phyloP scores from a whole-genome alignment of 2,329 filamentous ascomycete species.

The Sclerotinia trifoliorum region DNA sequence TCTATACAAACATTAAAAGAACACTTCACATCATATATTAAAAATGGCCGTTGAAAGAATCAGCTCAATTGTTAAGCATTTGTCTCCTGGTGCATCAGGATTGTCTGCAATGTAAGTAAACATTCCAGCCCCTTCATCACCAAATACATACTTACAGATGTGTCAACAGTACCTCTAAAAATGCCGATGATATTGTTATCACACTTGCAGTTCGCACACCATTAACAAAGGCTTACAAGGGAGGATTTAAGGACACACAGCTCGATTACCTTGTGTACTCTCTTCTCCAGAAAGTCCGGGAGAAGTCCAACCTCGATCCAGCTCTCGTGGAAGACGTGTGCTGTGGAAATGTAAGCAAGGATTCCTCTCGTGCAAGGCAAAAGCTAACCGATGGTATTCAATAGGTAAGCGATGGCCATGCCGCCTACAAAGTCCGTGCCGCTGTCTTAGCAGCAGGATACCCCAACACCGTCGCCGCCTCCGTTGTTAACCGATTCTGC shows the following conservation, averaged over 20 bases:
- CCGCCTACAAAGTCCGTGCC: conserved; percentile 87
- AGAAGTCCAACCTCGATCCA: conserved; percentile 75
- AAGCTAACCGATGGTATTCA: conserved; percentile 8
- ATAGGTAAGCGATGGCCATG: conserved; percentile 78
- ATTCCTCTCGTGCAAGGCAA: neutral
- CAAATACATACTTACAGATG: conserved; percentile 33
- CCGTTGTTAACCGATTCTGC: conserved; percentile 92
- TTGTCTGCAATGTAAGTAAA: conserved; percentile 69
- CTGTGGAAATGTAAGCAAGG: conserved; percentile 74
- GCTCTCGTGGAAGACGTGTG: conserved; percentile 84
- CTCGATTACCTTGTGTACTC: conserved; percentile 86
- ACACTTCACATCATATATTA: conserved; percentile 24
- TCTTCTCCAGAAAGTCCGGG: conserved; percentile 71
- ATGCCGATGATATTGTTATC: conserved; percentile 94
- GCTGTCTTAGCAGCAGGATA: conserved; percentile 88
- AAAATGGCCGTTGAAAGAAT: conserved; percentile 83
- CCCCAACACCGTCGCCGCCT: conserved; percentile 82
- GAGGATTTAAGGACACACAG: conserved; percentile 90
- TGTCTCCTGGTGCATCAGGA: conserved; percentile 69
- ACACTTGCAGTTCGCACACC: conserved; percentile 89
- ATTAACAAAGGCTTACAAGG: conserved; percentile 83
- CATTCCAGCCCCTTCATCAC: conserved; percentile 38
- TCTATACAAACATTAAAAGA: neutral
- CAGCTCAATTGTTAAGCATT: conserved; percentile 81
- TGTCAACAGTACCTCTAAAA: conserved; percentile 73